Conservation (phyloP, 257 asterid genomes). For the Solanum peruvianum region DNA sequence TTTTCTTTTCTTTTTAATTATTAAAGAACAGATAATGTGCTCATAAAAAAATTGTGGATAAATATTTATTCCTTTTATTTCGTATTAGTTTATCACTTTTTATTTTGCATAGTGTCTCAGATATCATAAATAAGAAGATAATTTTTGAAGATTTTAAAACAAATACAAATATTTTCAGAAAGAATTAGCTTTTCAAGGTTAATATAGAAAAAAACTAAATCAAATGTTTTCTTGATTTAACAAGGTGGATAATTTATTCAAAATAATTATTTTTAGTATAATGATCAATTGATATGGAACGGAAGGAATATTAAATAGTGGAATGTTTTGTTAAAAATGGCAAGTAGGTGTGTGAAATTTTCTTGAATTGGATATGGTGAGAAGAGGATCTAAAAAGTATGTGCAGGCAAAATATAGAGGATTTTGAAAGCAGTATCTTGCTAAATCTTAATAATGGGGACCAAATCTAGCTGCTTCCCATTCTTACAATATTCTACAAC, state of each 20-base stretch:
- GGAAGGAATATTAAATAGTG: not conserved
- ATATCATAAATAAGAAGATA: not conserved
- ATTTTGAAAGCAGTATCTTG: not conserved
- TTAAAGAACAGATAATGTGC: not conserved
- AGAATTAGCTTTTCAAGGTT: not conserved
- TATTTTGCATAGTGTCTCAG: not conserved
- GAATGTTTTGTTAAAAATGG: not conserved
- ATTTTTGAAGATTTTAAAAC: fast-evolving
- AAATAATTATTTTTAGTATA: too few species aligned
- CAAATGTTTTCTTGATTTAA: too few species aligned
- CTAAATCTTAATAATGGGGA: not conserved
- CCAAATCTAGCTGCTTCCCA: not conserved
- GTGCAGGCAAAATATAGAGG: not conserved
- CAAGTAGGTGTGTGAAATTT: not conserved
- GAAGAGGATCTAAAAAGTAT: not conserved
- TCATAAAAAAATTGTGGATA: not conserved
- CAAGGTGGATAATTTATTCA: not conserved
- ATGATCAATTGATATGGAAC: too few species aligned
- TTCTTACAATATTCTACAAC: not conserved
- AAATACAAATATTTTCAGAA: not conserved
- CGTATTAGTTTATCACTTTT: not conserved
- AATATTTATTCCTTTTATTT: too few species aligned
- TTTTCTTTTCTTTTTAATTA: not conserved
- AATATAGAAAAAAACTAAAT: too few species aligned
- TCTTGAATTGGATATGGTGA: not conserved